phyloP scores from a whole-genome alignment of 2,329 filamentous ascomycete species.

The Pseudogymnoascus sp. region DNA sequence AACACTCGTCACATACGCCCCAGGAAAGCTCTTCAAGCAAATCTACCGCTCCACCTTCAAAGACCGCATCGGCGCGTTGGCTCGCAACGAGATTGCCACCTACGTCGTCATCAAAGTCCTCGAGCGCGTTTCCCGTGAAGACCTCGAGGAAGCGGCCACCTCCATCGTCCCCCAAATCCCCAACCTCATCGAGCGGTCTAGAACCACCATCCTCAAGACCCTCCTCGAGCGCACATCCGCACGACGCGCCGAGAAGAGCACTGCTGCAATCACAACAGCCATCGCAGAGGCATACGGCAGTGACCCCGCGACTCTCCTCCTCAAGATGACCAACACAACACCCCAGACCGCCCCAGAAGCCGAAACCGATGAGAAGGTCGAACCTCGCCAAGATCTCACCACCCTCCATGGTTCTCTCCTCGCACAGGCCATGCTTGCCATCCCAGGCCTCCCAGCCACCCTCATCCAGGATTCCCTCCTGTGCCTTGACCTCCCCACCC shows the following conservation, averaged over 20 bases:
- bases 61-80: conserved; percentile 68
- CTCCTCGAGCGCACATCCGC: conserved; percentile 75
- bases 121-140: conserved; percentile 77
- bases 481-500: conserved; percentile 45
- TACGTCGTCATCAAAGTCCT: conserved; percentile 81
- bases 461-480: conserved; percentile 68
- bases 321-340: conserved; percentile 49
- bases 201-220: conserved; percentile 71
- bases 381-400: conserved; percentile 30
- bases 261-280: conserved; percentile 43
- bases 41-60: conserved; percentile 75
- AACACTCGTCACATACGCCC: conserved; percentile 69
- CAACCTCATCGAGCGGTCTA: conserved; percentile 63
- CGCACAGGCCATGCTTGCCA: conserved; percentile 68
- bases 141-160: conserved; percentile 65
- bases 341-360: conserved; percentile 42
- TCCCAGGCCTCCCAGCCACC: conserved; percentile 59
- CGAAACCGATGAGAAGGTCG: conserved; percentile 17
- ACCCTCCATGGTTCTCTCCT: conserved; percentile 73
- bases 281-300: conserved; percentile 48
- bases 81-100: conserved; percentile 82
- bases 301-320: conserved; percentile 42
- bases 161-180: conserved; percentile 66
- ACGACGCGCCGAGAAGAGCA: conserved; percentile 47
- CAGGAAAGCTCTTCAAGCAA: conserved; percentile 84